phyloP scores from a whole-genome alignment of 441 rosid genomes.

The Adansonia rubrostipa region DNA sequence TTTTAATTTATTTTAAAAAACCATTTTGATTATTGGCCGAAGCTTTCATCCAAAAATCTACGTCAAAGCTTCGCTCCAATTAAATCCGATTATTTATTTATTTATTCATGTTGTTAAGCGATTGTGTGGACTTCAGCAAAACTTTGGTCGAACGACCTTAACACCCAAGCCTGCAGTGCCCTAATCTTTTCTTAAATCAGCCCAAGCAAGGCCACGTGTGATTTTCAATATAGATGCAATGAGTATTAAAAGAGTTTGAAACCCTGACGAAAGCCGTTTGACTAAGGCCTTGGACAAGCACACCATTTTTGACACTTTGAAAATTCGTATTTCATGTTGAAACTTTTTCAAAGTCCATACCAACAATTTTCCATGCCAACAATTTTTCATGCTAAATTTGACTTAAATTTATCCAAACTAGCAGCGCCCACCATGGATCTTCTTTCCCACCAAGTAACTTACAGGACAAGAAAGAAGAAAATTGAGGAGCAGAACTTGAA shows the following conservation, averaged over 20 bases:
- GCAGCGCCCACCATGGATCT: constrained; percentile 27
- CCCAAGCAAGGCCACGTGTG: no score
- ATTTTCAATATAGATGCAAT: no score
- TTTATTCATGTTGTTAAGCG: no score
- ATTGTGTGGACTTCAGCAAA: no score
- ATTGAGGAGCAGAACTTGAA: neutral
- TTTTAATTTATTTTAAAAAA: no score
- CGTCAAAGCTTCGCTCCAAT: no score
- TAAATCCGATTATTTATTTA: no score
- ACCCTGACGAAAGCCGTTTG: neutral
- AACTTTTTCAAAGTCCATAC: constrained; percentile 13
- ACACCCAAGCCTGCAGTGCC: no score
- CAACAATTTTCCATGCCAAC: constrained; percentile 25
- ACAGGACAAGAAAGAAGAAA: neutral
- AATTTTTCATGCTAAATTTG: constrained; percentile 26
- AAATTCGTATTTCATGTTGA: constrained; percentile 23
- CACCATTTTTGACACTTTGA: neutral
- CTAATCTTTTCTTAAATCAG: no score
- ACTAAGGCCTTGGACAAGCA: neutral
- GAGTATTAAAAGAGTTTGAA: neutral
- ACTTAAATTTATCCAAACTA: constrained; percentile 22
- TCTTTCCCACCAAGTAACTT: constrained; percentile 16
- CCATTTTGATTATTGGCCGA: no score
- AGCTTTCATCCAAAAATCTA: no score
- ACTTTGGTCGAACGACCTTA: no score